phyloP scores from a whole-genome alignment of 345 rosid species.

The Bruguiera parviflora region DNA sequence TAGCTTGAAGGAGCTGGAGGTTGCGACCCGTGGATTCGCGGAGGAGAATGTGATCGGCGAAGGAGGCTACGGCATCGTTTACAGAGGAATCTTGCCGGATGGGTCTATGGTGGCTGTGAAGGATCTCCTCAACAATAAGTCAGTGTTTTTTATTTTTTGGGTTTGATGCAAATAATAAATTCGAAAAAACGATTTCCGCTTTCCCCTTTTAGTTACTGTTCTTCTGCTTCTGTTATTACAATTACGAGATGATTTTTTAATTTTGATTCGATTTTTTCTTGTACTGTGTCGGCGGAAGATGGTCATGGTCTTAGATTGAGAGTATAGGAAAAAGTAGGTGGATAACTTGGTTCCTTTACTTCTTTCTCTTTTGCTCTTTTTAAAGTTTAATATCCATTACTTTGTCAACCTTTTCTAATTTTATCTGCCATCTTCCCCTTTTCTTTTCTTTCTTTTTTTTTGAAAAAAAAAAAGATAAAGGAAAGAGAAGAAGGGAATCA shows the following conservation, averaged over 20 bases:
- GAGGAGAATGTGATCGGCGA: constrained; percentile 86
- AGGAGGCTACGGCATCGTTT: constrained; percentile 95
- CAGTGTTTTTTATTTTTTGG: constrained; percentile 19
- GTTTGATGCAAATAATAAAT: neutral
- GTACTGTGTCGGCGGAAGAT: constrained; percentile 19
- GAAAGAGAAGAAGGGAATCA: no score
- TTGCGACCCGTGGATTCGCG: constrained; percentile 74
- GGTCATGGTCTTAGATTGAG: constrained; percentile 2
- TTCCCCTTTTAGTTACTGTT: neutral
- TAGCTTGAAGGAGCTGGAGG: constrained; percentile 72
- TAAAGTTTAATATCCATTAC: constrained; percentile 1
- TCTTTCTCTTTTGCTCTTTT: constrained; percentile 14
- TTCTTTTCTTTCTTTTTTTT: neutral
- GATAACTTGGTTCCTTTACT: constrained; percentile 27
- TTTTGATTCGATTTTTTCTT: neutral
- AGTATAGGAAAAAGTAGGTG: constrained; percentile 23
- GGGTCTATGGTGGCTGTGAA: constrained; percentile 88
- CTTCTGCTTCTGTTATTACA: neutral
- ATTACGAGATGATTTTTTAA: neutral
- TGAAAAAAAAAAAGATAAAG: no score
- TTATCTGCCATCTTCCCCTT: neutral
- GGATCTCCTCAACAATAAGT: constrained; percentile 88
- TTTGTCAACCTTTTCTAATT: constrained; percentile 19
- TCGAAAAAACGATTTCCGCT: neutral
- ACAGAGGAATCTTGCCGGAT: constrained; percentile 62